phyloP scores from a whole-genome alignment of 2,329 filamentous ascomycete genomes.

The Penicillium concentricum region DNA sequence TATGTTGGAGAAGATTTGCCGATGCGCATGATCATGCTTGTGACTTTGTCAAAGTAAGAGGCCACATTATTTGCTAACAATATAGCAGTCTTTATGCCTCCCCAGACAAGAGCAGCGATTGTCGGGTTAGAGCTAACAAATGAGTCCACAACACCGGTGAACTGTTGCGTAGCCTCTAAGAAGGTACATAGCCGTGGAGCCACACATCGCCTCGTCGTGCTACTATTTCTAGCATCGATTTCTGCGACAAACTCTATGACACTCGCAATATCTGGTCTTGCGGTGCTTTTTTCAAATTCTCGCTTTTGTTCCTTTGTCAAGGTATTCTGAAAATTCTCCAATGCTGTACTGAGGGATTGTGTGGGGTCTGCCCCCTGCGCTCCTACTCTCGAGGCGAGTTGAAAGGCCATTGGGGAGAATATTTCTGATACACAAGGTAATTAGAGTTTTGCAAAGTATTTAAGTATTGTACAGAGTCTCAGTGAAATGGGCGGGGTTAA shows the following conservation, averaged over 20 bases:
- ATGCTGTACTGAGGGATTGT: not conserved
- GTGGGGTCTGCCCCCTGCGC: not conserved
- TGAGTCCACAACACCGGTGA: slow-evolving; percentile 18
- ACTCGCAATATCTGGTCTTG: not conserved
- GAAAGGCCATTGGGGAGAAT: not conserved
- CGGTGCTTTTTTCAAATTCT: not conserved
- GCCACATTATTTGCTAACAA: slow-evolving; percentile 2
- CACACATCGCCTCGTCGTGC: slow-evolving; percentile 13
- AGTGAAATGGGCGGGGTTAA: not conserved
- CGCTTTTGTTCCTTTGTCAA: not conserved
- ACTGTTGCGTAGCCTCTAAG: slow-evolving; percentile 20
- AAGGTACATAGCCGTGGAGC: slow-evolving; percentile 21
- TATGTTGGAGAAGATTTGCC: slow-evolving; percentile 18
- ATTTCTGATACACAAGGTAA: too few relatives aligned
- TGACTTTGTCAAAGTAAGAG: slow-evolving; percentile 8
- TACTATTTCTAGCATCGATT: slow-evolving; percentile 16
- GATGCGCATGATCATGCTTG: slow-evolving; percentile 17
- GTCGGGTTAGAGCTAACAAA: slow-evolving; percentile 18
- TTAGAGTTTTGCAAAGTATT: not conserved
- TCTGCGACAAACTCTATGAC: slow-evolving; percentile 12
- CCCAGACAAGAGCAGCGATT: slow-evolving; percentile 8
- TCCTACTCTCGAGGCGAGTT: not conserved
- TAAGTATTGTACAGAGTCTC: not conserved
- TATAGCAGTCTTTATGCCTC: slow-evolving; percentile 3
- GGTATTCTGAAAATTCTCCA: not conserved